These are phyloP conservation scores for Penicillium roqueforti DNA, from an alignment of 495 filamentous ascomycete genomes.

Conservation along the genomic window DNA sequence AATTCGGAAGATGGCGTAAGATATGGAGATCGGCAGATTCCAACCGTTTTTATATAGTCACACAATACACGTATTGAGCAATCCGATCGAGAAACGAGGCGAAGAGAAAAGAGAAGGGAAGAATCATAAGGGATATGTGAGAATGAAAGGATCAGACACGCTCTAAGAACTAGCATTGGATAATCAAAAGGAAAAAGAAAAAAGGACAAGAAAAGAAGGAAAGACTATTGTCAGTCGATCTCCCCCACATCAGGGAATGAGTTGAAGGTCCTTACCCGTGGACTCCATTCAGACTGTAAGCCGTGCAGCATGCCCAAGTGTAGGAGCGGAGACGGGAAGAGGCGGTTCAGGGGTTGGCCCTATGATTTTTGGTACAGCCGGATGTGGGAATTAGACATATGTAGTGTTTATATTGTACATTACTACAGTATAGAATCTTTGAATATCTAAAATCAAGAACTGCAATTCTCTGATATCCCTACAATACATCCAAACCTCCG, in stretches of 20 bases:
- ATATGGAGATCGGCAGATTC: conserved; percentile 18
- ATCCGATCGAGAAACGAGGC: too few relatives aligned
- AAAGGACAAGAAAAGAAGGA: neutral
- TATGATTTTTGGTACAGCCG: neutral
- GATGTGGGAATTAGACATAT: neutral
- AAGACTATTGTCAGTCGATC: conserved; percentile 19
- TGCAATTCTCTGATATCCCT: too few relatives aligned
- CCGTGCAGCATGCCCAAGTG: conserved; percentile 11
- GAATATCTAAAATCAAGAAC: too few relatives aligned
- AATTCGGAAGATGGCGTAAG: conserved; percentile 15
- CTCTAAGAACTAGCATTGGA: neutral
- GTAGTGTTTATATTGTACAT: too few relatives aligned
- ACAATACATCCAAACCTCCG: too few relatives aligned
- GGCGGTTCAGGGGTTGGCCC: conserved; percentile 30
- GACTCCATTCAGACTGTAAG: neutral
- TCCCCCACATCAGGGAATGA: conserved; percentile 23
- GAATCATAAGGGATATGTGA: neutral
- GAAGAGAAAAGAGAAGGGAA: neutral
- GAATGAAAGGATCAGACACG: neutral
- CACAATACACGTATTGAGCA: neutral
- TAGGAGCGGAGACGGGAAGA: conserved; percentile 24
- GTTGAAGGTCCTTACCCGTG: conserved; percentile 8
- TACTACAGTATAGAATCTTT: too few relatives aligned
- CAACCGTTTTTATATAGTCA: conserved; percentile 5
- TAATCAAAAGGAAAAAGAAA: neutral